Conservation (phyloP, 129 eudicot species). For the Helichrysum umbraculigerum region DNA sequence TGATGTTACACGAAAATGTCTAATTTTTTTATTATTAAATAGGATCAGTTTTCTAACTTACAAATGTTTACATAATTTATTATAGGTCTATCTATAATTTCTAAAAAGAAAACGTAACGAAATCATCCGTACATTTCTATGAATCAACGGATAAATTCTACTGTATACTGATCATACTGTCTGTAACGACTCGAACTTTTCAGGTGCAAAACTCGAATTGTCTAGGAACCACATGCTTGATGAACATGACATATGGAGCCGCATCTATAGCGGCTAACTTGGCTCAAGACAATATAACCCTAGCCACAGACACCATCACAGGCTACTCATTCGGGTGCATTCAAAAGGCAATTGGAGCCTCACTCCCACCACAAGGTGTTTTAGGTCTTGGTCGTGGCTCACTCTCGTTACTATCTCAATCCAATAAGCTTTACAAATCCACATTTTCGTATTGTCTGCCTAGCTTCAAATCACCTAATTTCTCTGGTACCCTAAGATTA, state of each 20-base stretch:
- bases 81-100: no score
- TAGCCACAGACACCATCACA: conserved; percentile 53
- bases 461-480: conserved; percentile 64
- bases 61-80: no score
- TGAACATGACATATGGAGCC: conserved; percentile 79
- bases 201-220: conserved; percentile 62
- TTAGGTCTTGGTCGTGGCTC: conserved; percentile 90
- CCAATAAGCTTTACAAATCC: conserved; percentile 61
- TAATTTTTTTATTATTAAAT: no score
- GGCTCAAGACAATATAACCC: conserved; percentile 70
- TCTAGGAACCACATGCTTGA: conserved; percentile 50
- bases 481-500: conserved; percentile 65
- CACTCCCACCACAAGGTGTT: conserved; percentile 78
- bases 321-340: conserved; percentile 82
- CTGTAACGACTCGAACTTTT: neutral
- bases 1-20: no score
- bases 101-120: no score
- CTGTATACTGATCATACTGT: neutral
- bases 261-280: conserved; percentile 58
- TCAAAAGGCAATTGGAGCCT: conserved; percentile 44
- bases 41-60: no score
- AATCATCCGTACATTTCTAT: no score
- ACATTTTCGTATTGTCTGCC: conserved; percentile 90
- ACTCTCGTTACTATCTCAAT: conserved; percentile 62
- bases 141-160: no score